phyloP scores from a whole-genome alignment of 2,329 filamentous ascomycete genomes.

The Blumeria graminis region DNA sequence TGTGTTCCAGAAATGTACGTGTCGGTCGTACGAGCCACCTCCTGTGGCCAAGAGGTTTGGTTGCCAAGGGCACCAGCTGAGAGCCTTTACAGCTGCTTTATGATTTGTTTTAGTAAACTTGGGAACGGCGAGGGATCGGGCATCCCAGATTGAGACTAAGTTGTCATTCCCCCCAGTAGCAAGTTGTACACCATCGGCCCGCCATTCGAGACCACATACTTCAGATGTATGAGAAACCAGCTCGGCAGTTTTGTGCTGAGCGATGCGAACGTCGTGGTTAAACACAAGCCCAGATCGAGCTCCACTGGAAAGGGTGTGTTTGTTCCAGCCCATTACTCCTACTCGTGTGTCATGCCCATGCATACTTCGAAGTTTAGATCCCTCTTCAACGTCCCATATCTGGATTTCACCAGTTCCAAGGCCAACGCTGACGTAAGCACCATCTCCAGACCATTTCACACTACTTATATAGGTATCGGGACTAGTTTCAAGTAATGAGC shows the following conservation, averaged over 20 bases:
- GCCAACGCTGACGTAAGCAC: conserved; percentile 86
- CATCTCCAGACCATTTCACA: conserved; percentile 96
- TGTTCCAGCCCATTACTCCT: conserved; percentile 97
- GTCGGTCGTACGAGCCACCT: conserved; percentile 83
- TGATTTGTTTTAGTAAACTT: conserved; percentile 99
- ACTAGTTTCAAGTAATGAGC: conserved; percentile 65
- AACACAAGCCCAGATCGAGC: conserved; percentile 84
- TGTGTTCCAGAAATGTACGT: conserved; percentile 99
- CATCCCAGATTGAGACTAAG: conserved; percentile 97
- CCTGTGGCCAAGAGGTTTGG: conserved; percentile 90
- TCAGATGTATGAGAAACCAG: conserved; percentile 93
- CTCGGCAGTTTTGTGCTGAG: conserved; percentile 94
- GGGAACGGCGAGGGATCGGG: conserved; percentile 71
- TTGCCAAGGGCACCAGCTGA: conserved; percentile 98
- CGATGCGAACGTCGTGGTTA: conserved; percentile 96
- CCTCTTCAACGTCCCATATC: conserved; percentile 96
- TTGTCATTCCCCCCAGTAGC: conserved; percentile 98
- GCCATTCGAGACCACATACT: conserved; percentile 95
- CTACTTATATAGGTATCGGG: conserved; percentile 91
- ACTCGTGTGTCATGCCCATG: conserved; percentile 91
- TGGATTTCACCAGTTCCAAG: conserved; percentile 91
- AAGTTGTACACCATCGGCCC: conserved; percentile 84
- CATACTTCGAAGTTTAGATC: conserved; percentile 93
- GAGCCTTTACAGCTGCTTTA: conserved; percentile 92
- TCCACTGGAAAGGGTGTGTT: conserved; percentile 87